Evolutionary conservation across 1,284 basidiomycete species (phyloP).

Genomic region (Sanghuangporus sanghuang): DNA sequence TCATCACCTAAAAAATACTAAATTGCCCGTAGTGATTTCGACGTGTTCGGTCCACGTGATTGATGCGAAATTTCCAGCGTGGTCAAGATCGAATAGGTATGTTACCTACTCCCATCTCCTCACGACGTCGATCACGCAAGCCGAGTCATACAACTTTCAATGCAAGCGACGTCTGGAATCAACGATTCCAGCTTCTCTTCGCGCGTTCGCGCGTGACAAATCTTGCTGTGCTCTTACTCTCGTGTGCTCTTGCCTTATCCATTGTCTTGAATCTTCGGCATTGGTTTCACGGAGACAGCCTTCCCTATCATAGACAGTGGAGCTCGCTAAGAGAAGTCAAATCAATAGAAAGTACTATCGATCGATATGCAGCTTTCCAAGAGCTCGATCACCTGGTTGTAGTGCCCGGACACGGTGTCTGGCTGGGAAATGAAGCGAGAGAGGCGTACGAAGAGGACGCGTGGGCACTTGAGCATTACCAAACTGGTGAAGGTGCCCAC

Average conservation of each 20-base stretch:
- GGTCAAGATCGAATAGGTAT: slow-evolving; percentile 19
- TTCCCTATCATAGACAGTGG: slow-evolving; percentile 6
- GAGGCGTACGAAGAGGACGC: slow-evolving; percentile 52
- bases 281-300: slow-evolving; percentile 26
- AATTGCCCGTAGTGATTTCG: no score
- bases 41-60: not conserved
- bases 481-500: slow-evolving; percentile 52
- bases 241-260: slow-evolving; percentile 45
- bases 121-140: slow-evolving; percentile 22
- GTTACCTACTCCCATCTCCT: slow-evolving; percentile 37
- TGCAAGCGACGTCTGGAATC: slow-evolving; percentile 24
- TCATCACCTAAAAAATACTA: no score
- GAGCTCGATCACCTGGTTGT: slow-evolving; percentile 68
- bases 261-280: slow-evolving; percentile 56
- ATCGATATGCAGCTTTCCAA: slow-evolving; percentile 22
- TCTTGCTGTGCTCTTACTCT: slow-evolving; percentile 60
- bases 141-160: slow-evolving; percentile 20
- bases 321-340: slow-evolving; percentile 24
- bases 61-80: not conserved
- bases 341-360: slow-evolving; percentile 43
- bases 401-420: slow-evolving; percentile 91
- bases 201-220: slow-evolving; percentile 76
- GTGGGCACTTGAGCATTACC: slow-evolving; percentile 86
- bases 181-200: slow-evolving; percentile 29
- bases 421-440: slow-evolving; percentile 53